phyloP scores from a whole-genome alignment of 768 basidiomycete genomes.

The Hygrocybe punicea region DNA sequence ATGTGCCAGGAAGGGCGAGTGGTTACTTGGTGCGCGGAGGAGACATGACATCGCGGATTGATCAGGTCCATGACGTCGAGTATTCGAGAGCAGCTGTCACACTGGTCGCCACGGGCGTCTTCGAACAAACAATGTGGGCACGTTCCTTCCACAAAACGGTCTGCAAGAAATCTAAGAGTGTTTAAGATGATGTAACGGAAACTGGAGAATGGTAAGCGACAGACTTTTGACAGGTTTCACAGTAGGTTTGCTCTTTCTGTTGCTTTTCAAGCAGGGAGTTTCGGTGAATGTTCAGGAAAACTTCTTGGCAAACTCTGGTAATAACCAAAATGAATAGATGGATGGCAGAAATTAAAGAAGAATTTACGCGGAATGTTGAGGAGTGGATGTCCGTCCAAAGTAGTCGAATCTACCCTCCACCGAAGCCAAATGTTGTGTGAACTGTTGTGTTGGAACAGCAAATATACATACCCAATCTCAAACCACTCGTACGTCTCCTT shows the following conservation, averaged over 20 bases:
- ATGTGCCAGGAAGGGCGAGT: conserved; percentile 82
- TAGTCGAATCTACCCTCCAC: conserved; percentile 71
- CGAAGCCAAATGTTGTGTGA: background rate
- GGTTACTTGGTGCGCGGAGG: conserved; percentile 74
- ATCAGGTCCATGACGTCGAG: conserved; percentile 91
- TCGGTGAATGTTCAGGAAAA: conserved; percentile 80
- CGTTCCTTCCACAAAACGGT: conserved; percentile 96
- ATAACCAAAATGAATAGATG: conserved; percentile 2
- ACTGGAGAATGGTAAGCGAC: conserved; percentile 14
- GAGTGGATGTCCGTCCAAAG: conserved; percentile 93
- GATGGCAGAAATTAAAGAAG: background rate
- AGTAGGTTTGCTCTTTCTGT: conserved; percentile 90
- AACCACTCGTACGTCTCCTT: conserved; percentile 97
- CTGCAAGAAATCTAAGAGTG: conserved; percentile 76
- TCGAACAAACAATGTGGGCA: conserved; percentile 92
- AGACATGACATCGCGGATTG: conserved; percentile 89
- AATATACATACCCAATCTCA: conserved; percentile 69
- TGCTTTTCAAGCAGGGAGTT: conserved; percentile 77
- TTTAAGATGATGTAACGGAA: background rate
- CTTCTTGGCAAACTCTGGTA: conserved; percentile 80
- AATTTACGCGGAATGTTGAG: conserved; percentile 78
- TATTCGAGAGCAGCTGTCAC: conserved; percentile 89
- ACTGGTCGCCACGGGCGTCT: conserved; percentile 98
- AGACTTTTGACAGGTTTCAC: conserved; percentile 84
- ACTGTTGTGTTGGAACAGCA: background rate